These are phyloP conservation scores for Psidium guajava DNA, from an alignment of 345 rosid genomes.

Conservation along the genomic window DNA sequence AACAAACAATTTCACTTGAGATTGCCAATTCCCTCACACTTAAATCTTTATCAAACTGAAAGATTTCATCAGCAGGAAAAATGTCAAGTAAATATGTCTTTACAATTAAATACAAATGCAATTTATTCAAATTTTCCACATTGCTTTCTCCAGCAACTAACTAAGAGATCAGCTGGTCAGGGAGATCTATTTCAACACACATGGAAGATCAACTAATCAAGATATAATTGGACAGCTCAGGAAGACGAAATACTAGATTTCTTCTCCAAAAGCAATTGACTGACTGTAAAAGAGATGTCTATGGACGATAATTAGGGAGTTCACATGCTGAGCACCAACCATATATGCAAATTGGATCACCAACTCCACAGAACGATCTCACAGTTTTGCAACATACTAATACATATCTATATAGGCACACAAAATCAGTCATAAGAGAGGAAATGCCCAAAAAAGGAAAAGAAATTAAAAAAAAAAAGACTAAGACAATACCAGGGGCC, in stretches of 20 bases:
- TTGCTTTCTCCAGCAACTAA: neutral
- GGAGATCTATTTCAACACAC: neutral
- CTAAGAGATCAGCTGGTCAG: neutral
- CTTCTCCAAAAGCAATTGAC: neutral
- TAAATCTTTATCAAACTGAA: neutral
- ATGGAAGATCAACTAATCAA: neutral
- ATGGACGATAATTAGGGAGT: neutral
- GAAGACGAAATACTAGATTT: neutral
- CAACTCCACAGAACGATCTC: neutral
- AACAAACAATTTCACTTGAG: neutral
- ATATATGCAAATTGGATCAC: neutral
- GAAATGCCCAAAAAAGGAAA: neutral
- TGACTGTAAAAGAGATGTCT: neutral
- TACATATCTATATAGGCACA: neutral
- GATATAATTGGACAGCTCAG: neutral
- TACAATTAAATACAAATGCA: neutral
- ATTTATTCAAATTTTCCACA: neutral
- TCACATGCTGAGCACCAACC: neutral
- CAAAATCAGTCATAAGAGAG: neutral
- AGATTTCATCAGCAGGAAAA: neutral
- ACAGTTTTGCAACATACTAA: neutral
- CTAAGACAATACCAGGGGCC: constrained; percentile 31
- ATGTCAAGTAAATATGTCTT: neutral
- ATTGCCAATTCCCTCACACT: neutral
- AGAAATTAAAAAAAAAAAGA: neutral